A percentile compares a stretch with the other conserved stretches of the same genome.
Conservation (phyloP, 805 yeast genomes). For the Spathaspora arborariae region DNA sequence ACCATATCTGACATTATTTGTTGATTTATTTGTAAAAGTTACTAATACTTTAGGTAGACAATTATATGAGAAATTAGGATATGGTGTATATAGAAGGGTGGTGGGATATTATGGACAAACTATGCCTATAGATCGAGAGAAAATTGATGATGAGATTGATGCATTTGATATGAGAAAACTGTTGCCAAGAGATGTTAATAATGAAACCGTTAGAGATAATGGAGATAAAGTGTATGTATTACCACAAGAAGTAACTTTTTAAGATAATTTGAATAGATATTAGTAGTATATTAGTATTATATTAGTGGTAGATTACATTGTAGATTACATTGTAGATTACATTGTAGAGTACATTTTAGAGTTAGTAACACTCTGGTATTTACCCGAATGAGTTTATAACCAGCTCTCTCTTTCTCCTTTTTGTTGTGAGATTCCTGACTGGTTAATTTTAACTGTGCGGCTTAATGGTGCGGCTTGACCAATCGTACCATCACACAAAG, state of each 20-base stretch:
- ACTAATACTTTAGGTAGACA: constrained; percentile 76
- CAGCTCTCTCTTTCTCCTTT: background rate
- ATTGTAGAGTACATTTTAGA: too few relatives aligned
- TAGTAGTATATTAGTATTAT: background rate
- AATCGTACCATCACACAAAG: background rate
- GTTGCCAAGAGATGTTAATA: constrained; percentile 52
- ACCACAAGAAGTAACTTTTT: constrained; percentile 67
- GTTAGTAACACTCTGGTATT: too few relatives aligned
- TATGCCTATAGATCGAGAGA: constrained; percentile 44
- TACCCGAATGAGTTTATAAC: too few relatives aligned
- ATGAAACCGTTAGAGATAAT: constrained; percentile 51
- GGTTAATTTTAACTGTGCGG: background rate
- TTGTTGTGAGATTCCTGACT: background rate
- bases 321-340: too few relatives aligned
- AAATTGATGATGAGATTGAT: constrained; percentile 64
- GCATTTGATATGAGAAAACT: constrained; percentile 85
- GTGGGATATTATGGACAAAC: constrained; percentile 76
- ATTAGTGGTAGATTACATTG: too few relatives aligned
- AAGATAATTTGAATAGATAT: constrained; percentile 8
- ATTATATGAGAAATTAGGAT: constrained; percentile 83
- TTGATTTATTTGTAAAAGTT: constrained; percentile 89
- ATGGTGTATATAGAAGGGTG: constrained; percentile 79
- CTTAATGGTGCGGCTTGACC: background rate
- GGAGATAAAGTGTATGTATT: constrained; percentile 59
- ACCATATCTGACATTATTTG: constrained; percentile 77